These are phyloP conservation scores for Noccaea caerulescens DNA, from an alignment of 345 rosid genomes.

Conservation along the genomic window DNA sequence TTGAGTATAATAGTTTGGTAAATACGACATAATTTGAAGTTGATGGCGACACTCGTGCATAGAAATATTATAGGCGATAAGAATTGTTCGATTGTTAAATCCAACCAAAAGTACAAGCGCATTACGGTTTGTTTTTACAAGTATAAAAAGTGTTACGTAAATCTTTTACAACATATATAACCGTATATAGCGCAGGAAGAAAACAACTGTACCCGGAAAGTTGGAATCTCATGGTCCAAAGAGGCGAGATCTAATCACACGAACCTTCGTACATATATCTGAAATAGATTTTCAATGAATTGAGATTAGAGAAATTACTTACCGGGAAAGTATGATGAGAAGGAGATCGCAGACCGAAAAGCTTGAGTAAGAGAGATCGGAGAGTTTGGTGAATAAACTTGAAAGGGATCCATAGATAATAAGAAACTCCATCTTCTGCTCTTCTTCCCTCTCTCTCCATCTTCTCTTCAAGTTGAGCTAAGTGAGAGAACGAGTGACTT, in stretches of 20 bases:
- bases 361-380: slow-evolving; percentile 42
- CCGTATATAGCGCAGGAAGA: neutral
- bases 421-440: slow-evolving; percentile 21
- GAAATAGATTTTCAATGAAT: neutral
- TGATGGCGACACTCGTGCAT: neutral
- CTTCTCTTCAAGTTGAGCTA: slow-evolving; percentile 2
- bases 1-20: neutral
- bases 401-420: slow-evolving; percentile 41
- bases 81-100: neutral
- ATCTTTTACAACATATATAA: neutral
- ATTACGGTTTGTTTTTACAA: neutral
- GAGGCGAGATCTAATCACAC: slow-evolving; percentile 4
- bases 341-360: slow-evolving; percentile 18
- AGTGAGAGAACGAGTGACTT: slow-evolving; percentile 28
- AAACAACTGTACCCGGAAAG: neutral
- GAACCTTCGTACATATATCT: neutral
- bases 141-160: neutral
- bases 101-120: neutral
- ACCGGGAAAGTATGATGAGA: slow-evolving; percentile 7
- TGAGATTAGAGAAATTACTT: neutral
- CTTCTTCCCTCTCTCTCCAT: slow-evolving; percentile 34
- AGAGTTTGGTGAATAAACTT: slow-evolving; percentile 23
- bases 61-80: neutral
- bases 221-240: neutral
- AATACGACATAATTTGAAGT: neutral